Base-by-base conservation (phyloP, 805 yeast genomes). In the Pichia occidentalis region DNA sequence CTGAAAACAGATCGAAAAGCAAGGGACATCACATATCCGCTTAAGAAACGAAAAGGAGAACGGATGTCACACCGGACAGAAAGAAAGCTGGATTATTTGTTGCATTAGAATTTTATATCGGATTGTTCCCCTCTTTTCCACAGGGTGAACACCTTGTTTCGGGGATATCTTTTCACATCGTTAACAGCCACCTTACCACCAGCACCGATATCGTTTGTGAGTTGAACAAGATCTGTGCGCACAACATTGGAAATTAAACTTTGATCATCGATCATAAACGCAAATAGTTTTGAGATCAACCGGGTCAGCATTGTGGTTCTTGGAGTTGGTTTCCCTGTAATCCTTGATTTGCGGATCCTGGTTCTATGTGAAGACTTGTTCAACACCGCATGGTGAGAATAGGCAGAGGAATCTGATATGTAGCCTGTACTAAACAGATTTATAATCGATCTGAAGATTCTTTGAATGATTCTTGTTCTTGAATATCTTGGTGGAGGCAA, bases 401-500 rank as follows among this genome's bases (percentile, higher is more conserved):
- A 59, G 1, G 59, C 61, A 4, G 57, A 49, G 2, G 64, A 53
- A 32, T 61, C 65, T 5, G 62, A 52, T 2, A 61, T 37, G 28
- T 60, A 58, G 5, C 64, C 64, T 13, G 60, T 57, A n/a, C 57
- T 47, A 6, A 61, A 44, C n/a, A 54, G 44, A 22, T 51, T 52
- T 11, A 56, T 35, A 4, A 61, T 42, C 9, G 63, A 57, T 22
- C 63, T 42, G 48, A 55, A 52, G 18, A 61, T 59, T 27, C 66
- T 39, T 30, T 52, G 49, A 14, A 56, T 39, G 4, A 61, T 58
- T 29, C 66, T 39, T 18, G 36, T 47, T 29, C 63, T 48, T 12
- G 66, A 61, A 36, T 58, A 54, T 11, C 66, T 44, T 26, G 66
- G 64, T 24, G 61, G 58, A 5, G 66, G 66, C 32, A 60, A 38